Percentiles rank a stretch among this genome's conserved stretches.
Conservation (phyloP, 2,329 filamentous ascomycete species). For the Biscogniauxia sp. region DNA sequence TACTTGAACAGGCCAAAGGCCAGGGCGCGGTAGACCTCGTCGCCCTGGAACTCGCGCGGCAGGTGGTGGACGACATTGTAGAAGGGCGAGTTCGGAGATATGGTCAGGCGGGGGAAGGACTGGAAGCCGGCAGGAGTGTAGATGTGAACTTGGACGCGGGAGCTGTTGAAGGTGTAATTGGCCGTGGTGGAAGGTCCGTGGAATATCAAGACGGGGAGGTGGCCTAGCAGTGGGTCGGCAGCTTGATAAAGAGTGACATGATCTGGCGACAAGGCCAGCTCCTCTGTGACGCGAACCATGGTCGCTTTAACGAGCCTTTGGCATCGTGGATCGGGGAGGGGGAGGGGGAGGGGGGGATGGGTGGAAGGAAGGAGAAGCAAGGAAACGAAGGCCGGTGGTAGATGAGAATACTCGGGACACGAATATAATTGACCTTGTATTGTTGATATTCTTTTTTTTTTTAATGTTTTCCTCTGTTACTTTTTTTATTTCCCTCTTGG, state of each 20-base stretch:
- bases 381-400: slow-evolving; percentile 11
- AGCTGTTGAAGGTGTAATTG: slow-evolving; percentile 83
- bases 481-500: background rate
- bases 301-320: slow-evolving; percentile 43
- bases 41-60: slow-evolving; percentile 90
- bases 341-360: slow-evolving; percentile 1
- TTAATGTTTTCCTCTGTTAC: background rate
- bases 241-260: slow-evolving; percentile 86
- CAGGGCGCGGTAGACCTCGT: slow-evolving; percentile 86
- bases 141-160: slow-evolving; percentile 91
- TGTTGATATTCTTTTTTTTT: slow-evolving; percentile 4
- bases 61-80: slow-evolving; percentile 88
- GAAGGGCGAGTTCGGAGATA: slow-evolving; percentile 87
- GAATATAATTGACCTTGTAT: slow-evolving; percentile 1
- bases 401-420: slow-evolving; percentile 5
- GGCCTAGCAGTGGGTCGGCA: slow-evolving; percentile 77
- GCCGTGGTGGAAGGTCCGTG: slow-evolving; percentile 87
- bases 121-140: slow-evolving; percentile 86
- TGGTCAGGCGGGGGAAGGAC: slow-evolving; percentile 85
- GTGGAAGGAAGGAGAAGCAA: slow-evolving; percentile 11
- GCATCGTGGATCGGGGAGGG: slow-evolving; percentile 34
- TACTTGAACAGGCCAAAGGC: slow-evolving; percentile 94
- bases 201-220: slow-evolving; percentile 84
- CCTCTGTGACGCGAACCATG: slow-evolving; percentile 82
- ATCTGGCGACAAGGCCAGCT: slow-evolving; percentile 76